A percentile compares a stretch with the other conserved stretches of the same genome.
Evolutionary conservation across 495 filamentous ascomycete species (phyloP).

Genomic region (Elaphomyces granulatus): DNA sequence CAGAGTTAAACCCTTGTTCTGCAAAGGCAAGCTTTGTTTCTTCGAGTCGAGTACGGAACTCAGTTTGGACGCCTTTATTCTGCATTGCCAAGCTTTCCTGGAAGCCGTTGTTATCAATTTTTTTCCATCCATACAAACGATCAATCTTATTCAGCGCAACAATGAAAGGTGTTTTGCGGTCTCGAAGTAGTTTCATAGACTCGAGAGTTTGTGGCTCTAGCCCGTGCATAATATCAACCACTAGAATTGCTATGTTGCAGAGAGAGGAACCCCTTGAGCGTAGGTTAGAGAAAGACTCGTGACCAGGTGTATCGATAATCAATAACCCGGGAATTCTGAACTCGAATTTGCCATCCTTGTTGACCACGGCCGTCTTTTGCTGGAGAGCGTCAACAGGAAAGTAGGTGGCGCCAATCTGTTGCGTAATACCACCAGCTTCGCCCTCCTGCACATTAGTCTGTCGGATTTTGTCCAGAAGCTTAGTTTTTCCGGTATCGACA

Average conservation of each 20-base stretch:
- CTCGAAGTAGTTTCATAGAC: constrained; percentile 86
- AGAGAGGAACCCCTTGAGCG: constrained; percentile 92
- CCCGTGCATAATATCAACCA: constrained; percentile 99
- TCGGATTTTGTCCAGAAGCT: constrained; percentile 94
- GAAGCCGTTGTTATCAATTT: constrained; percentile 97
- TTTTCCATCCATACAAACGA: constrained; percentile 96
- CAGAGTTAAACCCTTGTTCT: constrained; percentile 95
- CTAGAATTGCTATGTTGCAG: constrained; percentile 98
- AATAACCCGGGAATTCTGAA: constrained; percentile 97
- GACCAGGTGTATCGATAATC: constrained; percentile 97
- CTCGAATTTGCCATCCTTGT: constrained; percentile 77
- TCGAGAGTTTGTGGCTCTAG: constrained; percentile 96
- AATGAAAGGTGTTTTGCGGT: constrained; percentile 94
- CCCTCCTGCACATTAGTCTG: constrained; percentile 99
- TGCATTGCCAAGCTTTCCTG: constrained; percentile 79
- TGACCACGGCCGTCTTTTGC: constrained; percentile 86
- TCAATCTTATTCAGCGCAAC: constrained; percentile 99
- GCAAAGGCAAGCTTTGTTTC: constrained; percentile 87
- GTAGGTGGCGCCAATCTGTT: constrained; percentile 99
- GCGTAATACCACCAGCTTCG: constrained; percentile 98
- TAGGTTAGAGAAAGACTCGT: constrained; percentile 99
- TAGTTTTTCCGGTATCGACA: constrained; percentile 99
- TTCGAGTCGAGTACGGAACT: constrained; percentile 82
- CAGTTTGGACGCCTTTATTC: constrained; percentile 85
- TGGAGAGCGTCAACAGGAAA: constrained; percentile 91